Base-by-base conservation (phyloP, 306 rosid species). In the Nissolia schottii region DNA sequence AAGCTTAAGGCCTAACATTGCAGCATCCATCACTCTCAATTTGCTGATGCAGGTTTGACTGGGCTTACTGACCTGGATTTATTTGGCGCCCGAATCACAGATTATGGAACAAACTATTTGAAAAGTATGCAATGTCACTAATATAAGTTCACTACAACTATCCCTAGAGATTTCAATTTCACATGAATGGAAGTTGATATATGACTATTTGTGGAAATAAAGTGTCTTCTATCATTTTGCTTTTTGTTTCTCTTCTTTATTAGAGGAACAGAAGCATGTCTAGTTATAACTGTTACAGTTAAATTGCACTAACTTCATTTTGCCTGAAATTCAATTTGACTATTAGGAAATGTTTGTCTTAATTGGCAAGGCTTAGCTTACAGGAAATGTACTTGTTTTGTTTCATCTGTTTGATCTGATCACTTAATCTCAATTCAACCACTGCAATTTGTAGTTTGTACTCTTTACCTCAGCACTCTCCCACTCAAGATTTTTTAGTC, bases 41-140 rank as follows among this genome's bases (percentile, higher is more conserved):
- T 49, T 67, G 5, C 18, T 19, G 25, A 72, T 82, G 79, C 92
- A 94, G 98, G 87, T 85, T 79, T 94, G 86, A 92, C 93, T 28
- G 86, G 89, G 48, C 90, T 94, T 76, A 89, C 87, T 8, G 96
- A 91, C 73, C 86, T 94, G 70, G 98, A 94, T 87, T 91, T 94
- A 61, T 94, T 94, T 56, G 97, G 97, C 45, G 98, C 98, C 48
- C 92, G 82, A 55, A 89, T 94, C 70, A 83, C 97, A 31, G 98
- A 94, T 71, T 68, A 81, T 31, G 98, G 98, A 83, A 90, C 95
- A 51, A 82, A 77, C 65, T 71, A 85, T 82, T 79, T 94, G 77
- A 87, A 72, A 75, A 85, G 98, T 94, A 91, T 40, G 94, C 62
- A 64, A 64, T 68, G 43, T 18, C 38, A 5, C 15, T 67, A 15